Evolutionary conservation across 1,284 basidiomycete genomes (phyloP), one percentile per base, ranked within the genome.

Genomic region (Schizophyllum amplum): DNA sequence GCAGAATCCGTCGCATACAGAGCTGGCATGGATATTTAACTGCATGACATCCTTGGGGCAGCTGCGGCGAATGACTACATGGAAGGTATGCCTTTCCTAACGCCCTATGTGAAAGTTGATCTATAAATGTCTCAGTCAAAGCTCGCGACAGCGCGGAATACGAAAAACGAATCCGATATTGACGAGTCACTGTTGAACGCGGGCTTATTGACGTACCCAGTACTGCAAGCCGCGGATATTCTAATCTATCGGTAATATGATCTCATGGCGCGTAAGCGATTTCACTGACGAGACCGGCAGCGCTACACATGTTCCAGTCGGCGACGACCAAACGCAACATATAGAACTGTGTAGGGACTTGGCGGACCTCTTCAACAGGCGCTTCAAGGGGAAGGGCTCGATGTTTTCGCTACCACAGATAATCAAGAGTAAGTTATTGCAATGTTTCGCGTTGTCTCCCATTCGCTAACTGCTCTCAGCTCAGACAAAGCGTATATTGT

Each of bases 281-380:
- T n/a, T n/a, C n/a, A n/a, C n/a, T 54, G 47, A 63, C 59, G 24
- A 26, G 21, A 24, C 0, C 17, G 13, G 1, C 58, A 94, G 92
- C 64, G 83, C 93, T 1, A 97, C 94, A 0, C 90, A 95, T 68
- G 91, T 98, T 0, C 95, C 95, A 0, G 94, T 98, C 1, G 95
- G 95, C 22, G 93, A 98, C 66, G 95, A 98, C 68, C 95, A 98
- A 69, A 83, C 85, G 33, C 95, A 98, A 72, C 95, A 98, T 65
- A 80, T 98, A 24, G 94, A 97, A 68, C 81, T 98, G 1, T 80
- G 84, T 24, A 81, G 93, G 42, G 92, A 95, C 66, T 72, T 97
- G 7, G 94, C 91, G 0, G 84, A 92, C 24, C 74, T 74, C 5
- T 97, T 96, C 73, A 98, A 98, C 67, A 78, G 84, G 4, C 79